phyloP scores from a whole-genome alignment of 208 protist genomes.

The Endotrypanum monterogeii region DNA sequence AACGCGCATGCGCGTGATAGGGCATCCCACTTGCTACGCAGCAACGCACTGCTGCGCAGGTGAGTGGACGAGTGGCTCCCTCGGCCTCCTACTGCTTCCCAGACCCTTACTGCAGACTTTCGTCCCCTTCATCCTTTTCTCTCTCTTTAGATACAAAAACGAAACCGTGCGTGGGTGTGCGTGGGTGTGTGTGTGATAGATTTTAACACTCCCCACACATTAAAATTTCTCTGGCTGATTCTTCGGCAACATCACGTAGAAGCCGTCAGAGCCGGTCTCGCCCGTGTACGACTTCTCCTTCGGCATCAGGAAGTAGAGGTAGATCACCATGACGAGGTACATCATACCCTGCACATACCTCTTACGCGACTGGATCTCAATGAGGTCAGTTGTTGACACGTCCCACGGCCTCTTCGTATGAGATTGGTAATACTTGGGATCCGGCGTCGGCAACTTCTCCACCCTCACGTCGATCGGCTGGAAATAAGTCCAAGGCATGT shows the following conservation, averaged over 20 bases:
- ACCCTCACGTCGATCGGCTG: constrained; percentile 89
- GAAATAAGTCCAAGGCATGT: constrained; percentile 92
- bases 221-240: constrained; percentile 89
- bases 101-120: not conserved
- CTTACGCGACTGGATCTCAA: constrained; percentile 88
- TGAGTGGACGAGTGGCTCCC: not conserved
- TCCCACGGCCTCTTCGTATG: constrained; percentile 90
- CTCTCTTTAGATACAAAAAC: too few species aligned
- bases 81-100: not conserved
- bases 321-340: constrained; percentile 69
- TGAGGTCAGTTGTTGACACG: constrained; percentile 83
- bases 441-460: constrained; percentile 79
- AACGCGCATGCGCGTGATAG: not conserved
- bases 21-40: not conserved
- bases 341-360: constrained; percentile 85
- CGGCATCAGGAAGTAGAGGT: constrained; percentile 89
- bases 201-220: not conserved
- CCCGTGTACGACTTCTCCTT: constrained; percentile 93
- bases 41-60: not conserved
- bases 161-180: too few species aligned
- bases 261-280: constrained; percentile 79
- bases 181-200: not conserved
- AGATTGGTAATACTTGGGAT: constrained; percentile 91
- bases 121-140: too few species aligned
- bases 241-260: constrained; percentile 86